These are phyloP conservation scores for Hypoxylon subgilvum DNA, from an alignment of 495 filamentous ascomycete species.

Conservation along the genomic window DNA sequence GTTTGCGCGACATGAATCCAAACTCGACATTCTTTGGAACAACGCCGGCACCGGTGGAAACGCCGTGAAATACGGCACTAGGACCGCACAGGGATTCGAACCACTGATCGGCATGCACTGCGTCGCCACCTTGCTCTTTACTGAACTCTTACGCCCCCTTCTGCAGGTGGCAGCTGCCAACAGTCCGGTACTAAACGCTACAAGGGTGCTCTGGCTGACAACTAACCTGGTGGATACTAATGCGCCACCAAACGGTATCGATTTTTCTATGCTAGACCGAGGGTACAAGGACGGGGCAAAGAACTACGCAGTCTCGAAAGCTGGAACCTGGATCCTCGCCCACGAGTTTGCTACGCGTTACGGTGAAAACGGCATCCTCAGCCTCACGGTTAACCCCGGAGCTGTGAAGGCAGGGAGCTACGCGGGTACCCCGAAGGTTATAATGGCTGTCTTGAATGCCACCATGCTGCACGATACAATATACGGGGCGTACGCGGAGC, in stretches of 20 bases:
- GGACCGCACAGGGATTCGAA: conserved; percentile 47
- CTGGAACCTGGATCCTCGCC: conserved; percentile 46
- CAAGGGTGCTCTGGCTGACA: conserved; percentile 50
- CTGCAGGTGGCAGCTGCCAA: conserved; percentile 21
- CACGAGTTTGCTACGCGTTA: conserved; percentile 42
- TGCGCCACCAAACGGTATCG: conserved; percentile 41
- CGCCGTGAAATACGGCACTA: conserved; percentile 38
- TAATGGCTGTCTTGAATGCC: not conserved
- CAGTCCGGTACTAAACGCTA: not conserved
- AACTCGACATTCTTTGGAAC: conserved; percentile 40
- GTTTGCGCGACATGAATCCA: conserved; percentile 35
- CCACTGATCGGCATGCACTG: conserved; percentile 46
- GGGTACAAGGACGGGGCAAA: conserved; percentile 28
- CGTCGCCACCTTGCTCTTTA: conserved; percentile 46
- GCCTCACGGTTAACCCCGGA: conserved; percentile 51
- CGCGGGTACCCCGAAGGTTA: not conserved
- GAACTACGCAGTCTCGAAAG: conserved; percentile 51
- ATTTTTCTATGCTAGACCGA: conserved; percentile 36
- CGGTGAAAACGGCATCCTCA: conserved; percentile 38
- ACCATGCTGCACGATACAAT: not conserved
- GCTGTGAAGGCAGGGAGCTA: not conserved
- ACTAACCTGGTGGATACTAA: conserved; percentile 31
- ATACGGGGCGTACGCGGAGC: conserved; percentile 51
- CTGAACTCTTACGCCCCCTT: conserved; percentile 48
- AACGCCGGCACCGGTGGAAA: conserved; percentile 46